These are phyloP conservation scores for Botrytis galanthina DNA, from an alignment of 2,329 filamentous ascomycete genomes.

Conservation along the genomic window DNA sequence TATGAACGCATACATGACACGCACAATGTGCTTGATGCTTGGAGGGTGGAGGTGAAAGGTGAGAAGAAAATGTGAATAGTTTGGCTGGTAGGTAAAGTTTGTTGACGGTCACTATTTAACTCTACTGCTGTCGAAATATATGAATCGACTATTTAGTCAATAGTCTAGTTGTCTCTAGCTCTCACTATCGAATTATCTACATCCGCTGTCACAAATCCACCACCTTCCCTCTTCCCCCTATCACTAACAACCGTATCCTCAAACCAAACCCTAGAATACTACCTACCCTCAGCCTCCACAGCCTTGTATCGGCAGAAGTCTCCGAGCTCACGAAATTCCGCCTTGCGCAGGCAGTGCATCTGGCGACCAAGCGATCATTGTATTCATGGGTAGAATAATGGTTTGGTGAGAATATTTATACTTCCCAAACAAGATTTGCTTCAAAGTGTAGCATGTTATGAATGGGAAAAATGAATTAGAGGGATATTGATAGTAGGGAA, in stretches of 20 bases:
- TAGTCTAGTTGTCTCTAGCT: fast-evolving
- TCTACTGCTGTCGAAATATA: not conserved
- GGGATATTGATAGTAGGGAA: not conserved
- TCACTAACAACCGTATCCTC: not conserved
- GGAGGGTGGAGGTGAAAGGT: too few species aligned
- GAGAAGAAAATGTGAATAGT: fast-evolving
- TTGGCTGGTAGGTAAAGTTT: not conserved
- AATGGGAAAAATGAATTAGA: not conserved
- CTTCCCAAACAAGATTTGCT: fast-evolving
- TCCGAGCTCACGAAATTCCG: not conserved
- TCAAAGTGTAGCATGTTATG: not conserved
- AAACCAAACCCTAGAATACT: fast-evolving
- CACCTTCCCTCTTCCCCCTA: not conserved
- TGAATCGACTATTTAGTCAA: not conserved
- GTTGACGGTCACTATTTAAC: not conserved
- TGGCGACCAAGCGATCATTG: not conserved
- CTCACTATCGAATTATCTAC: not conserved
- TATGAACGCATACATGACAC: not conserved
- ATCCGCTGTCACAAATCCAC: not conserved
- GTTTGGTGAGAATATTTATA: not conserved
- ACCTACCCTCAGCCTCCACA: fast-evolving
- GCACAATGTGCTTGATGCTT: not conserved
- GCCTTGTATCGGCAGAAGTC: fast-evolving
- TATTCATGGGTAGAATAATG: fast-evolving
- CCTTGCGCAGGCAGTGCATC: too few species aligned